A percentile compares a stretch with the other conserved stretches of the same genome.
These are phyloP conservation scores for Verticillium nonalfalfae DNA, from an alignment of 2,329 filamentous ascomycete genomes.

Conservation along the genomic window DNA sequence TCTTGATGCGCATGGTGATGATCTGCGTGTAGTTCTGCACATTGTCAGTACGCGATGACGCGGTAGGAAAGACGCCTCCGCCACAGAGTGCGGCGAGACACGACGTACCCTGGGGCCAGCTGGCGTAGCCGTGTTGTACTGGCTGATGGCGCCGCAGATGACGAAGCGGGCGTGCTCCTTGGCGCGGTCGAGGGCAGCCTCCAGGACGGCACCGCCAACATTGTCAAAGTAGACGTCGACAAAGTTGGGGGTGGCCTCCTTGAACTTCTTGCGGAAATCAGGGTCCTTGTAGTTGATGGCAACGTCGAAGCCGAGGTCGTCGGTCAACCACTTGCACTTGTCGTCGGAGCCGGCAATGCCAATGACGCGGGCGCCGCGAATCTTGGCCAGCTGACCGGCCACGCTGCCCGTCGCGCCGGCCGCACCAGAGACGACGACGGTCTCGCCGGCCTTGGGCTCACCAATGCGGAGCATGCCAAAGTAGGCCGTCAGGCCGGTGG, in stretches of 20 bases:
- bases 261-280: conserved; percentile 55
- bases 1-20: conserved; percentile 47
- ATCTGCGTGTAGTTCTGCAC: conserved; percentile 39
- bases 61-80: neutral
- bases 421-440: conserved; percentile 71
- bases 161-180: conserved; percentile 58
- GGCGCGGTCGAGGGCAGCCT: conserved; percentile 58
- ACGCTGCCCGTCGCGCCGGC: conserved; percentile 74
- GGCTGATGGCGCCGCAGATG: conserved; percentile 65
- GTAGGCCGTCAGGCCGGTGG: conserved; percentile 70
- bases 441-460: conserved; percentile 61
- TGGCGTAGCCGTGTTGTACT: conserved; percentile 55
- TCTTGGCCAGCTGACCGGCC: conserved; percentile 71
- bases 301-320: conserved; percentile 60
- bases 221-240: conserved; percentile 73
- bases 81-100: neutral
- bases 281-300: conserved; percentile 64
- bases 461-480: conserved; percentile 67
- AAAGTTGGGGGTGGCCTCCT: conserved; percentile 48
- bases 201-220: conserved; percentile 65
- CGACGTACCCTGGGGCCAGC: conserved; percentile 43
- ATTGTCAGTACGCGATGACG: neutral
- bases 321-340: conserved; percentile 60
- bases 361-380: conserved; percentile 56
- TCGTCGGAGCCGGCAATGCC: conserved; percentile 61